Base-by-base conservation (phyloP, 148 eudicot species). In the Persicaria maculosa region DNA sequence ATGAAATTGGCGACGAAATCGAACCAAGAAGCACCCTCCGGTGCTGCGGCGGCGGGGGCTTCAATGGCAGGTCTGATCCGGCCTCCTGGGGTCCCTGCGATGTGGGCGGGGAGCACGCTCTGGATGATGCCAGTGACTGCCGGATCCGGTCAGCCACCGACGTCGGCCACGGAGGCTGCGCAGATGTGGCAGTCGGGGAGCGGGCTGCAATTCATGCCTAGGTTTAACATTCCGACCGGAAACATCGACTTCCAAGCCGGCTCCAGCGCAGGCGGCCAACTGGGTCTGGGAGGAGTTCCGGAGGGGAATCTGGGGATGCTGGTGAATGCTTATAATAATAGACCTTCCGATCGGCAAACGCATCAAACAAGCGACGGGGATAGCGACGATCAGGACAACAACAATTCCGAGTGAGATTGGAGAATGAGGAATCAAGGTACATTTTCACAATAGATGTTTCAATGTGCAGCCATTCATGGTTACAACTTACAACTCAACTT, bases 251-350 rank as follows among this genome's bases (percentile, higher is more conserved):
- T 82, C 70, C 88, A 85, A 74, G 85, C 82, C 85, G 79, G 16
- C 40, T 31, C 40, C 40, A 31, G 40, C 40, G 20, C 4, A 9
- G 14, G 14, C 91, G 85, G 72, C 86, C 40, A 84, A 58, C 82
- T 88, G 16, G 91, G 91, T 19, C 74, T 88, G 47, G 89, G 89
- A 8, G 89, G 89, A 8, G 74, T 84, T 74, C 31, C 80, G 7
- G 91, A 85, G 47, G 57, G 76, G 58, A 85, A 85, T 84, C 72
- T 85, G 83, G 91, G 91, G 9, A 85, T 88, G 89, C 75, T 88
- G 68, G 91, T 89, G 40, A 31, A 31, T 11, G 89, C 91, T 61
- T 79, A 31, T 31, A 31, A 31, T 31, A 31, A 31, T 31, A 31
- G 40, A 31, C 40, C 40, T 31, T 31, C 40, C 40, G 40, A 31